Conservation (phyloP, 352 stramenopile genomes). For the Phytophthora europaea region DNA sequence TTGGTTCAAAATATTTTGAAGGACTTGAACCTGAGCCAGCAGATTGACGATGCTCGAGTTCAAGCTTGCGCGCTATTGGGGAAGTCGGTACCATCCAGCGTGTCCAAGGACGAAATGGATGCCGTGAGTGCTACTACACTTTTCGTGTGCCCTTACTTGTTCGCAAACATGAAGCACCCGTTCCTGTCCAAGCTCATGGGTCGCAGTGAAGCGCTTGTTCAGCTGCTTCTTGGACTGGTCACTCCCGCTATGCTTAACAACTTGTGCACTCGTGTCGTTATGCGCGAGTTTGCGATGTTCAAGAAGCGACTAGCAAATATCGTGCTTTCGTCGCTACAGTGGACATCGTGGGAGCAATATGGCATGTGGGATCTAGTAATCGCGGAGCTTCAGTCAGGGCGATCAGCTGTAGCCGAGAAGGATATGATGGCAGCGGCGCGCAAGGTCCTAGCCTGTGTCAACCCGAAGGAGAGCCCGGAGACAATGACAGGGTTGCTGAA, state of each 20-base stretch:
- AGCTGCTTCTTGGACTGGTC: constrained; percentile 69
- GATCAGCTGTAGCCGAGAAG: constrained; percentile 51
- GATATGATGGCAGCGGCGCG: constrained; percentile 74
- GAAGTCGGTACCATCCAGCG: constrained; percentile 32
- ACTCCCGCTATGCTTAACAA: constrained; percentile 69
- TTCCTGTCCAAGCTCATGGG: constrained; percentile 69
- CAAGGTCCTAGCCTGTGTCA: constrained; percentile 73
- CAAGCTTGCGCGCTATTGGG: constrained; percentile 71
- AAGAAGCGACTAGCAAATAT: constrained; percentile 76
- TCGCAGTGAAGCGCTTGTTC: constrained; percentile 74
- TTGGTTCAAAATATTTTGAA: constrained; percentile 68
- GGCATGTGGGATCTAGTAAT: constrained; percentile 84
- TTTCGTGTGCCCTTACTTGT: constrained; percentile 75
- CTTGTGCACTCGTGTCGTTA: constrained; percentile 68
- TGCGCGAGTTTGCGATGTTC: constrained; percentile 84
- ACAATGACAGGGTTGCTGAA: constrained; percentile 83
- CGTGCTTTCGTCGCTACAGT: constrained; percentile 79
- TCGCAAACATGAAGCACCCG: constrained; percentile 70
- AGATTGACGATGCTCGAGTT: constrained; percentile 81
- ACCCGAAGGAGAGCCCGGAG: constrained; percentile 74
- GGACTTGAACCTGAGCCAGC: constrained; percentile 76
- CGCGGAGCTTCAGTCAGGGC: constrained; percentile 61
- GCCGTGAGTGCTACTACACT: constrained; percentile 70
- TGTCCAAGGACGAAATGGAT: constrained; percentile 66
- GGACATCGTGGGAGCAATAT: constrained; percentile 88